Evolutionary conservation across 345 rosid genomes (phyloP), one percentile per base, ranked within the genome.

Genomic region (Hypericum perforatum): DNA sequence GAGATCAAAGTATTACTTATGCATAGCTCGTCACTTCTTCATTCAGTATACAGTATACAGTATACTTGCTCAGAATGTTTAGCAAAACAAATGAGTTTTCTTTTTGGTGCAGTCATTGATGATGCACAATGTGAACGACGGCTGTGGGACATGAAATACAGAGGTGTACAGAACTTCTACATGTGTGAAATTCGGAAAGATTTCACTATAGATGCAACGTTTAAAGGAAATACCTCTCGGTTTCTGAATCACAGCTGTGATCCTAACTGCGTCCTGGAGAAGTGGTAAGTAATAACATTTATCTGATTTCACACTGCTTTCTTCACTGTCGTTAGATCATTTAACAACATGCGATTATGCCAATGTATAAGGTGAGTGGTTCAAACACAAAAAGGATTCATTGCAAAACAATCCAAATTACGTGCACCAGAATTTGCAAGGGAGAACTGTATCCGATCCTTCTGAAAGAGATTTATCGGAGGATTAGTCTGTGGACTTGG

Each of bases 91-190:
- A 56, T 65, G 40, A 53, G 43, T 57, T 57, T 9, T 58, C n/a
- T n/a, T 58, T 74, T 78, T 59, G 32, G 32, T 22, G 32, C 88
- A 91, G 98, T 91, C 46, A 87, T 91, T 68, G 74, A 79, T 70
- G 95, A 92, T 67, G 94, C 94, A 61, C 56, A 69, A 36, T 88
- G 98, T 60, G 95, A 81, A 78, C 64, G 78, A 76, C 85, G 98
- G 82, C 89, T 91, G 48, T 91, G 98, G 98, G 90, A 92, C 75
- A 85, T 92, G 98, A 92, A 92, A 65, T 63, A 87, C 73, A 72
- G 71, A 75, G 94, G 95, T 32, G 76, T 65, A 55, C 62, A 70
- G 62, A 78, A 92, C 71, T 92, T 92, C 65, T 92, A 92, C 78
- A 88, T 92, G 98, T 91, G 98, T 59, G 96, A 85, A 81, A 85